Evolutionary conservation across 768 basidiomycete genomes (phyloP), one percentile per base, ranked within the genome.

Genomic region (Trametes cubensis): DNA sequence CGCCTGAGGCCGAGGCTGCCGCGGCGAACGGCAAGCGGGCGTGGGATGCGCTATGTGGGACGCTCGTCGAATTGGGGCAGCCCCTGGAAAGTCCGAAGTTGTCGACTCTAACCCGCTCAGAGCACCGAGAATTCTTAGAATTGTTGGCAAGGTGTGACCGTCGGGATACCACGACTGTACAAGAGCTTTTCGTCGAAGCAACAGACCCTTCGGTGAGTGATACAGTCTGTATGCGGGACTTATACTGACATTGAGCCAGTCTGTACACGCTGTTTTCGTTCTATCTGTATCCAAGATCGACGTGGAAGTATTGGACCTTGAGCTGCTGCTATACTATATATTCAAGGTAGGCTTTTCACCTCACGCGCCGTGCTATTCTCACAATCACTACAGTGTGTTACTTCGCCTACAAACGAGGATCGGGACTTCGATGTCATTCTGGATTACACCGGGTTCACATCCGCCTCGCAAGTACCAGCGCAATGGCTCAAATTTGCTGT

Each of bases 401-500:
- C 78, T 15, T 76, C 79, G 8, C 73, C 82, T 7, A 73, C 70
- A 17, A 82, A 86, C 71, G 75, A 73, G 44, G 74, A 80, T 47
- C 80, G 80, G 28, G 61, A 67, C 4, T 91, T 88, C 69, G 89
- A 93, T 49, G 76, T 95, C 50, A 83, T 95, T 64, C 70, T 94
- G 34, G 93, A 95, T 67, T 93, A 88, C 74, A 94, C 92, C 39
- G 82, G 81, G 10, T 94, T 94, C 71, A 81, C 85, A 3, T 79
- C 87, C 2, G 80, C 82, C 11, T 90, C 91, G 0, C 90, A 94
- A 73, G 78, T 94, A 8, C 93, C 94, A 0, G 76, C 90, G 10
- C 88, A 90, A 63, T 92, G 89, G 89, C 70, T 94, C 48, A 91
- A 89, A 72, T 88, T 85, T 56, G 87, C 89, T 61, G 82, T 86